Percentiles rank a stretch among this genome's conserved stretches.
These are phyloP conservation scores for Cyclotella atomus DNA, from an alignment of 108 stramenopile genomes.

Conservation along the genomic window DNA sequence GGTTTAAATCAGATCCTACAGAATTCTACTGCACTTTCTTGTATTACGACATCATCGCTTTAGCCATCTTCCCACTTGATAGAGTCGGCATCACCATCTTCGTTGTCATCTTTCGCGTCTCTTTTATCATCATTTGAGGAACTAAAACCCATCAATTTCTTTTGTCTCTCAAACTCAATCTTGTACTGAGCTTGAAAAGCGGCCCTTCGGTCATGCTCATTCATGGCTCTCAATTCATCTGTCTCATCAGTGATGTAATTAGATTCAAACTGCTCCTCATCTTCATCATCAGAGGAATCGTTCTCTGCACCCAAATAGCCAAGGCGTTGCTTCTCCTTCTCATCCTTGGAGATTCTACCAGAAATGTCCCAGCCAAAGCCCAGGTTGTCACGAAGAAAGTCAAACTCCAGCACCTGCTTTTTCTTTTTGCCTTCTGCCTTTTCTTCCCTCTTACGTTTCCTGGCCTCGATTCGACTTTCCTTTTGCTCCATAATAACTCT, in stretches of 20 bases:
- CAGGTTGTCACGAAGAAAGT: constrained; percentile 82
- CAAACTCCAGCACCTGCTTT: constrained; percentile 21
- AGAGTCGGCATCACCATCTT: constrained; percentile 25
- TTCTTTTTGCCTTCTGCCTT: constrained; percentile 38
- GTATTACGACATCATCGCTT: not conserved
- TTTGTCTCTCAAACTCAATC: constrained; percentile 70
- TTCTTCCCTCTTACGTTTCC: constrained; percentile 37
- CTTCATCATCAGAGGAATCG: constrained; percentile 50
- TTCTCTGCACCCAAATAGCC: constrained; percentile 52
- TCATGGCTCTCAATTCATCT: constrained; percentile 51
- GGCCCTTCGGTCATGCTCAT: constrained; percentile 68
- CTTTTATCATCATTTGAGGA: constrained; percentile 15
- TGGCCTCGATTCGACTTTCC: constrained; percentile 46
- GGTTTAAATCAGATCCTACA: no score
- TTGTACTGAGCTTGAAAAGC: constrained; percentile 83
- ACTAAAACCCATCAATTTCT: constrained; percentile 39
- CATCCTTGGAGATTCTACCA: constrained; percentile 41
- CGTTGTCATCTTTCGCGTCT: constrained; percentile 17
- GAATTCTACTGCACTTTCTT: not conserved
- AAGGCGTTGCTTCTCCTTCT: constrained; percentile 46
- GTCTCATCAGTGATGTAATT: constrained; percentile 59
- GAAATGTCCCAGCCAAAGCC: constrained; percentile 49
- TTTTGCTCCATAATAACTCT: constrained; percentile 49
- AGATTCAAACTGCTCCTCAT: constrained; percentile 32
- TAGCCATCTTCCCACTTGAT: constrained; percentile 57